Evolutionary conservation across 768 basidiomycete species (phyloP), one percentile per base, ranked within the genome.

Genomic region (Macrocybe gigantea): DNA sequence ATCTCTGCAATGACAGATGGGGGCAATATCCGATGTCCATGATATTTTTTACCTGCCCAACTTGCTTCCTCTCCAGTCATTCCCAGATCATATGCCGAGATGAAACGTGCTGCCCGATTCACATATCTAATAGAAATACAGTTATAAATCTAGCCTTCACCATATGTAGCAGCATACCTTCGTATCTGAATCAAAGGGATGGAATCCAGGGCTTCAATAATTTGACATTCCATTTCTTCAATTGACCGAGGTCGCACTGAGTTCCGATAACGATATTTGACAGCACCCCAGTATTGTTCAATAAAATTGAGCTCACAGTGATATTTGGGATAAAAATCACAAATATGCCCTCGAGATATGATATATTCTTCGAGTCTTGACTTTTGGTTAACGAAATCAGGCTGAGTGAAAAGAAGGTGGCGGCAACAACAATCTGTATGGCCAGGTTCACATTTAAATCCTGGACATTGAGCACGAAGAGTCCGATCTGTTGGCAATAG

Each of bases 251-350:
- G 60, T 6, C 38, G n/a, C 3, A 56, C 54, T 11, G 44, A 31
- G 31, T 44, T 44, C 1, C 64, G 52, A 51, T 74, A 73, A 2
- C 38, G n/a, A 7, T 49, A 50, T 49, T 74, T 74, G 10, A 62
- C 62, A 40, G 51, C 56, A 1, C 70, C 63, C n/a, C n/a, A n/a
- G n/a, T n/a, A n/a, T n/a, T n/a, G n/a, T n/a, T n/a, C n/a, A n/a
- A n/a, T n/a, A n/a, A 49, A 51, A 38, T 56, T 54, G 12, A 54
- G 48, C 38, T 58, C 55, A 46, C 53, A 54, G 43, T 57, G 54
- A 37, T 66, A 74, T 47, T 73, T 71, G 0, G 63, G 68, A 10
- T 67, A 57, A 48, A 72, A 72, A 13, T 69, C 46, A 45, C 59
- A 58, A n/a, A 57, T 36, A 44, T 67, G 50, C 3, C 69, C 67